Conservation (phyloP, 139 green algal genomes). For the Volvox reticuliferus region DNA sequence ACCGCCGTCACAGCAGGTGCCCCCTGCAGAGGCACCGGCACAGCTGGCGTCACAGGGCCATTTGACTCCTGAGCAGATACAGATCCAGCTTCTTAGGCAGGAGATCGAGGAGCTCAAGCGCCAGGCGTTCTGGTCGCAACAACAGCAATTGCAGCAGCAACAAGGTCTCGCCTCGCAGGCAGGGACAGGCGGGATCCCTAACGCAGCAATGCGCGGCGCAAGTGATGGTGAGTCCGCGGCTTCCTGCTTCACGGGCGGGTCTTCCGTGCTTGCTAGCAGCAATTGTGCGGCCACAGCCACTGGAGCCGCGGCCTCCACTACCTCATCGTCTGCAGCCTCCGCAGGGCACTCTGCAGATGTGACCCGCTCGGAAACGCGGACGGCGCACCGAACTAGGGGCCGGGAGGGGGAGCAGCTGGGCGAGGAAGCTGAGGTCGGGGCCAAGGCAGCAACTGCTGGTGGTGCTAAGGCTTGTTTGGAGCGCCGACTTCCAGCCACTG, state of each 20-base stretch:
- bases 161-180: not conserved
- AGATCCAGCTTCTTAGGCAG: not conserved
- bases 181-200: no score
- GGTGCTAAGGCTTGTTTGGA: no score
- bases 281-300: no score
- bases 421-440: no score
- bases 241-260: not conserved
- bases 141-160: conserved; percentile 3
- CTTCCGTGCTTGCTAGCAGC: no score
- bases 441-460: no score
- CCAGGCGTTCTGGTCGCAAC: not conserved
- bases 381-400: no score
- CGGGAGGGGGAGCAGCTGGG: no score
- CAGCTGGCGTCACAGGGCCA: not conserved
- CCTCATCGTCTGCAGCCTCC: not conserved
- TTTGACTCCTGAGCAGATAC: not conserved
- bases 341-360: no score
- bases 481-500: no score
- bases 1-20: no score
- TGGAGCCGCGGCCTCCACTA: not conserved
- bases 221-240: not conserved
- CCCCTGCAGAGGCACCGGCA: not conserved
- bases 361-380: no score
- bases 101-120: not conserved
- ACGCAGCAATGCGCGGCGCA: not conserved